phyloP scores from a whole-genome alignment of 257 asterid genomes.

The Solanum clarkiae region DNA sequence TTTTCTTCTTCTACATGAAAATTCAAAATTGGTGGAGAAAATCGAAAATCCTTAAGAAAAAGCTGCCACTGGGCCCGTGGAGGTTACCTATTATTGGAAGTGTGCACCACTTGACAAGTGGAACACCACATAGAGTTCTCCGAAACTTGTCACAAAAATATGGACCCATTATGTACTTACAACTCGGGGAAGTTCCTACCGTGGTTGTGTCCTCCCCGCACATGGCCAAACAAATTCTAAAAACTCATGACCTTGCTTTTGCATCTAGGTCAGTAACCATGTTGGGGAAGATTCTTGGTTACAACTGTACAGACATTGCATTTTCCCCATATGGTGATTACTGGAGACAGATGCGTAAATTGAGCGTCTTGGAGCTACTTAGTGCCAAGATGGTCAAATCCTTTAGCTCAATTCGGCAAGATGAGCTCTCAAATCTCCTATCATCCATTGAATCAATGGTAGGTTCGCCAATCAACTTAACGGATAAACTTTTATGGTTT shows the following conservation, averaged over 20 bases:
- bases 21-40: background rate
- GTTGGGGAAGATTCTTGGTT: background rate
- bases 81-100: conserved; percentile 14
- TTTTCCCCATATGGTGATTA: background rate
- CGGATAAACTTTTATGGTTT: background rate
- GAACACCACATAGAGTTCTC: conserved; percentile 10
- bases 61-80: background rate
- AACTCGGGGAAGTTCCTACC: conserved; percentile 3
- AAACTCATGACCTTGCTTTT: conserved; percentile 10
- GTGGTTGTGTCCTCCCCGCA: background rate
- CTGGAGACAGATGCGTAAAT: background rate
- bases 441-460: background rate
- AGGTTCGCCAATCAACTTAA: background rate
- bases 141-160: background rate
- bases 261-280: conserved; percentile 1
- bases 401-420: background rate
- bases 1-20: background rate
- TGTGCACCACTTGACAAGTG: background rate
- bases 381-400: background rate
- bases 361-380: background rate
- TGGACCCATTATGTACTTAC: conserved; percentile 1
- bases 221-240: background rate
- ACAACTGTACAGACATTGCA: background rate
- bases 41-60: background rate
- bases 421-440: background rate